Evolutionary conservation across 345 rosid genomes (phyloP), one percentile per base, ranked within the genome.

Genomic region (Gossypium ekmanianum): DNA sequence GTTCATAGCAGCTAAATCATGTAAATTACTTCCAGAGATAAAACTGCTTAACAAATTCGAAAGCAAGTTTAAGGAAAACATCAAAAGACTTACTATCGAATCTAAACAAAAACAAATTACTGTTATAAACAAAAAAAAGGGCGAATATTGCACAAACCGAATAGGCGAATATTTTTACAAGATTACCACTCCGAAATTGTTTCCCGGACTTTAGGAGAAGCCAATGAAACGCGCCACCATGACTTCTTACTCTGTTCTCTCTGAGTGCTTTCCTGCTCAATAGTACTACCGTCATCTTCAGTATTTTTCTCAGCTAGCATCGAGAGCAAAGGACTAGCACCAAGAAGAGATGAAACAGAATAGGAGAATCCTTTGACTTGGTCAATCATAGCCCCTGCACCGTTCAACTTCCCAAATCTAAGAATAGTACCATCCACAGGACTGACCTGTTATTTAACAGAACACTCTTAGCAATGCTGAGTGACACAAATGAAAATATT

Each of bases 281-380:
- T 18, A 16, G 14, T 16, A 16, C 14, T 24, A 54, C 63, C 63
- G 47, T 83, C 83, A 61, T 84, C 81, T 54, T 76, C 73, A 63
- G 71, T 67, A 18, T 83, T 75, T 63, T 83, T 85, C 74, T 82
- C 87, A 77, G 90, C 84, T 75, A 79, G 83, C 84, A 80, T 81
- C 39, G 92, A 94, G 81, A 90, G 91, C 29, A 91, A 76, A 73
- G 95, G 77, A 81, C 84, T 85, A 59, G 84, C 82, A 76, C 99
- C 99, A 14, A 95, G 97, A 85, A 95, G 97, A 76, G 99, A 85
- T 12, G 87, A 77, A 65, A 89, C 88, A 50, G 99, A 90, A 81
- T 93, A 93, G 63, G 98, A 88, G 83, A 84, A 85, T 71, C 98
- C 99, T 87, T 95, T 95, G 51, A 93, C 99, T 87, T 95, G 99